These are phyloP conservation scores for Ogataea degrootiae DNA, from an alignment of 805 yeast genomes.

Conservation along the genomic window DNA sequence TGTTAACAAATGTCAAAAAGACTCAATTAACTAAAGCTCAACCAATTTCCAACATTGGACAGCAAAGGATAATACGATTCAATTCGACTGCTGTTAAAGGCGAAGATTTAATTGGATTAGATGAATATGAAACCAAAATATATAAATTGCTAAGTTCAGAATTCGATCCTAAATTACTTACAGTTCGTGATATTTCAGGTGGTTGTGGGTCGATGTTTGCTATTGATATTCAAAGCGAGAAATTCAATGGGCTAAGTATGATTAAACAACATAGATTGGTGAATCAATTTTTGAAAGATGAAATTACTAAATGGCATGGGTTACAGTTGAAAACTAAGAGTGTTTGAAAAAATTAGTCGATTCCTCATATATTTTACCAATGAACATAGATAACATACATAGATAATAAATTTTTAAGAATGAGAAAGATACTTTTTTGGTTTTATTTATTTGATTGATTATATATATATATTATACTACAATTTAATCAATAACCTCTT, in stretches of 20 bases:
- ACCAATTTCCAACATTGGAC: neutral
- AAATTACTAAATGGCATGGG: slow-evolving; percentile 92
- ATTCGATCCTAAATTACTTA: slow-evolving; percentile 56
- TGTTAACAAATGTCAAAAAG: too few relatives aligned
- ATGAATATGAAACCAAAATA: slow-evolving; percentile 61
- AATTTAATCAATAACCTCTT: slow-evolving; percentile 53
- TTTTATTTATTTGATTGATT: neutral
- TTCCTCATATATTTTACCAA: neutral
- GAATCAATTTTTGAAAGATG: slow-evolving; percentile 74
- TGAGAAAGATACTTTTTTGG: neutral
- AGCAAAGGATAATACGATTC: neutral
- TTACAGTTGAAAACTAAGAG: slow-evolving; percentile 76
- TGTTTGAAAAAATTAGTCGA: slow-evolving; percentile 13
- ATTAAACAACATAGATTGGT: slow-evolving; percentile 91
- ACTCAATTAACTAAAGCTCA: too few relatives aligned
- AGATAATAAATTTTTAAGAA: neutral
- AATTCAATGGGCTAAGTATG: slow-evolving; percentile 77
- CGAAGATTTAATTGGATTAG: slow-evolving; percentile 29
- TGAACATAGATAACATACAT: neutral
- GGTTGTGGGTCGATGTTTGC: slow-evolving; percentile 99
- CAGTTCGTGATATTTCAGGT: slow-evolving; percentile 81
- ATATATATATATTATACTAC: neutral
- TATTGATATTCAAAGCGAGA: slow-evolving; percentile 63
- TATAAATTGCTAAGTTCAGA: slow-evolving; percentile 48
- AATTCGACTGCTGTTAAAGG: neutral